Conservation (phyloP, 768 basidiomycete species). For the Tulasnella sp. region DNA sequence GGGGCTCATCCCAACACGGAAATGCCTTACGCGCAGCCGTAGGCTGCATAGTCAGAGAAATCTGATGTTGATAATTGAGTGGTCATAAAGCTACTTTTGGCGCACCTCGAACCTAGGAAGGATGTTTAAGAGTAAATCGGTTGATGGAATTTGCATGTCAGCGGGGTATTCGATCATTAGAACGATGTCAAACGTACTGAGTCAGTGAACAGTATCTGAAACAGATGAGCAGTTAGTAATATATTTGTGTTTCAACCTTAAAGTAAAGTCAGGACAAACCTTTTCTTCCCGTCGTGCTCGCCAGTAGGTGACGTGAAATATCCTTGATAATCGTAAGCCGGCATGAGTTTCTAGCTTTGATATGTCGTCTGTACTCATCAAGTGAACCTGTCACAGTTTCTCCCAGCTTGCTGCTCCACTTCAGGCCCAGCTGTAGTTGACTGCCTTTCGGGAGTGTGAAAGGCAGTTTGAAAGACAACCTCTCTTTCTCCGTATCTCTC, state of each 20-base stretch:
- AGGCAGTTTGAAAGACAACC: conserved; percentile 49
- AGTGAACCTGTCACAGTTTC: conserved; percentile 56
- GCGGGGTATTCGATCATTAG: conserved; percentile 57
- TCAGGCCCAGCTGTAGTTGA: conserved; percentile 56
- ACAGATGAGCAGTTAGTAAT: neutral
- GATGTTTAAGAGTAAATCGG: neutral
- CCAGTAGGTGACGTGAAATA: conserved; percentile 65
- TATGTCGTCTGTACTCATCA: neutral
- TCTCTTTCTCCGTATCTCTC: conserved; percentile 52
- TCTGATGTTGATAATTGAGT: conserved; percentile 24
- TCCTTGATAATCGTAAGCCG: conserved; percentile 23
- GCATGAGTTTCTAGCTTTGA: conserved; percentile 20
- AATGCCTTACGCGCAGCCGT: conserved; percentile 62
- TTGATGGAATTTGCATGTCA: conserved; percentile 21
- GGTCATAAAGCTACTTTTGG: neutral
- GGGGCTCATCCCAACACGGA: conserved; percentile 58
- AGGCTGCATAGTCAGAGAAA: too few relatives aligned
- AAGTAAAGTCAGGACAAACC: conserved; percentile 24
- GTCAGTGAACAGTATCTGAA: conserved; percentile 55
- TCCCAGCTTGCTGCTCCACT: conserved; percentile 55
- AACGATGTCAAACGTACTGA: conserved; percentile 74
- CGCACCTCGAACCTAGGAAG: neutral
- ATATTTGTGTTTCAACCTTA: neutral
- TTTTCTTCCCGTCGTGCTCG: conserved; percentile 51
- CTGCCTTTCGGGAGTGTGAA: conserved; percentile 50